Evolutionary conservation across 352 stramenopile genomes (phyloP), one percentile per base, ranked within the genome.

Genomic region (Phytophthora constricta): DNA sequence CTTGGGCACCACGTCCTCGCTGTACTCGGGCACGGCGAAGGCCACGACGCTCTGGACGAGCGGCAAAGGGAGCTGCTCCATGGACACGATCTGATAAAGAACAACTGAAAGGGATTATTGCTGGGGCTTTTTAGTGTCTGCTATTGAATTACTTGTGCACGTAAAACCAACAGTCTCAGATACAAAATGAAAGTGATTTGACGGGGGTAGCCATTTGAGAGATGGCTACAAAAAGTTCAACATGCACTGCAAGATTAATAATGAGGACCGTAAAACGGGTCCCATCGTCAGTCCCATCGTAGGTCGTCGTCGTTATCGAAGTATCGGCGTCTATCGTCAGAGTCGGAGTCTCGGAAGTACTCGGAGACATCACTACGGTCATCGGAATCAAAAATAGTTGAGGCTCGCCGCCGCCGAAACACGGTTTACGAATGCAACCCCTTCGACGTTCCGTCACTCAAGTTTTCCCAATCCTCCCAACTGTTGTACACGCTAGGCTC

Each of bases 41-140:
- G 58, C 58, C 34, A 79, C 25, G 45, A 76, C 51, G 16, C 45
- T 43, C 20, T 33, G 48, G 55, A 76, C 65, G 28, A 79, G 37
- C 25, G 71, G 68, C 28, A 58, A 20, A 17, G 39, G 39, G 19
- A 61, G 26, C n/a, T 20, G 53, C 53, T 61, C 53, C 53, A 61
- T 61, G 4, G n/a, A n/a, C n/a, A n/a, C n/a, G n/a, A n/a, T n/a
- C n/a, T n/a, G n/a, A n/a, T n/a, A n/a, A n/a, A n/a, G n/a, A n/a
- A n/a, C n/a, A n/a, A n/a, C n/a, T n/a, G n/a, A n/a, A n/a, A n/a
- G n/a, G n/a, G n/a, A n/a, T n/a, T n/a, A n/a, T n/a, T n/a, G n/a
- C n/a, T n/a, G n/a, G n/a, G n/a, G n/a, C n/a, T n/a, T n/a, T n/a
- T n/a, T n/a, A n/a, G n/a, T n/a, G n/a, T n/a, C n/a, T n/a, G n/a